Conservation (phyloP, 2,329 filamentous ascomycete species). For the Epichloe bromicola region DNA sequence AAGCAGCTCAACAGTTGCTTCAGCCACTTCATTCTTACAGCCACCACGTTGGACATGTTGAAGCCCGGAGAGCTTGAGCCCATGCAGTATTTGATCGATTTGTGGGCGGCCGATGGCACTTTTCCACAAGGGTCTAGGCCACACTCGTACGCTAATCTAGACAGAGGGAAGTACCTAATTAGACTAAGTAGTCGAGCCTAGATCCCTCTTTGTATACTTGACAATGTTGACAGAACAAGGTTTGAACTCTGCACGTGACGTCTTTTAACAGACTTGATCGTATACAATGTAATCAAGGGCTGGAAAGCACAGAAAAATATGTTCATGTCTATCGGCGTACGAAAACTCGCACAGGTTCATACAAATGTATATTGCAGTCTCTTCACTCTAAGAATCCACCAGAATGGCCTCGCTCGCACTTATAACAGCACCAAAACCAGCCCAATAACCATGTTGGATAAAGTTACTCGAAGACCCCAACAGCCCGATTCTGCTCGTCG, state of each 20-base stretch:
- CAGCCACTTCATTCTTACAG: constrained; percentile 64
- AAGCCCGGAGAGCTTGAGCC: constrained; percentile 77
- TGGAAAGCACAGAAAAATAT: too few species aligned
- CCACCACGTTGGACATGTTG: constrained; percentile 64
- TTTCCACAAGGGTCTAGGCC: constrained; percentile 58
- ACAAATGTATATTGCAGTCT: too few species aligned
- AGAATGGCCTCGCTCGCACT: background rate
- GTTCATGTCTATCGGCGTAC: too few species aligned
- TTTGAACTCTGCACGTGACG: too few species aligned
- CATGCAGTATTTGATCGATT: constrained; percentile 78
- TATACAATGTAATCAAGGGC: too few species aligned
- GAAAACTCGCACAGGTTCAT: too few species aligned
- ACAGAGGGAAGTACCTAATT: constrained; percentile 9
- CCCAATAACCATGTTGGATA: background rate
- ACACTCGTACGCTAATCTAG: constrained; percentile 42
- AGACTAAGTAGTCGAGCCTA: constrained; percentile 1
- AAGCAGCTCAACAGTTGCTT: constrained; percentile 73
- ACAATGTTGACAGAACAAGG: too few species aligned
- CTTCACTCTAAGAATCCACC: too few species aligned
- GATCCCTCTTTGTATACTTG: too few species aligned
- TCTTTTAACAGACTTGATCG: too few species aligned
- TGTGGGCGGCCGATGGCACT: constrained; percentile 75
- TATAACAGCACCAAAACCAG: background rate
- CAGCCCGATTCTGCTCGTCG: background rate
- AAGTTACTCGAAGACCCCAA: background rate